Evolutionary conservation across 139 green algal species (phyloP).

Genomic region (Chlamydomonas sp.): DNA sequence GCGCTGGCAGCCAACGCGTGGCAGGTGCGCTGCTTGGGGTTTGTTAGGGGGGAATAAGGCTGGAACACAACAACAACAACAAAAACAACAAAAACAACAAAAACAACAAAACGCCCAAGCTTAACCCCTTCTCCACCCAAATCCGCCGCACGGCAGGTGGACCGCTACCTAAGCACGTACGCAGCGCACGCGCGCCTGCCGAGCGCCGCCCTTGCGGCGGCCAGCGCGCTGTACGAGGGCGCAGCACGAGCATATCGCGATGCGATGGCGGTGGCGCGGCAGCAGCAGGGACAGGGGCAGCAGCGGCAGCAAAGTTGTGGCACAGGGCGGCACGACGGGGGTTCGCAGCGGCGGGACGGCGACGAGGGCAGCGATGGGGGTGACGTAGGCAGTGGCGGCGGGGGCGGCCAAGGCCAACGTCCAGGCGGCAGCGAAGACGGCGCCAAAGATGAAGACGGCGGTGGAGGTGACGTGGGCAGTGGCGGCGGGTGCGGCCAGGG

Average conservation of each 20-base stretch:
- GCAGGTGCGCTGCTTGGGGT: conserved; percentile 12
- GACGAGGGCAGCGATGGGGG: too few species aligned
- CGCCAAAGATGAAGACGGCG: too few species aligned
- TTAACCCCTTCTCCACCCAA: neutral
- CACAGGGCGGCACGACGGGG: neutral
- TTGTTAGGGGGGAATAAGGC: neutral
- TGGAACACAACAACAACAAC: too few species aligned
- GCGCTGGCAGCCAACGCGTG: conserved; percentile 19
- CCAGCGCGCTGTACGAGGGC: conserved; percentile 24
- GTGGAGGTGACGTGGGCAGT: too few species aligned
- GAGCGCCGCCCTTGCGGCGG: conserved; percentile 12
- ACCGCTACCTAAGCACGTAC: conserved; percentile 64
- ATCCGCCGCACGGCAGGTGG: conserved; percentile 41
- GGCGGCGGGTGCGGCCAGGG: too few species aligned
- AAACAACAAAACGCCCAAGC: too few species aligned
- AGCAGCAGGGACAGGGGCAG: neutral
- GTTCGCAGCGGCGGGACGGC: too few species aligned
- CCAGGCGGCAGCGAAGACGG: too few species aligned
- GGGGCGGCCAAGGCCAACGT: too few species aligned
- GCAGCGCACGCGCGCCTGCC: conserved; percentile 38
- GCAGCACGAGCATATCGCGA: neutral
- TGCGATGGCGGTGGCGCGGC: neutral
- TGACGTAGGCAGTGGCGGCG: too few species aligned
- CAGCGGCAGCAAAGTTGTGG: neutral
- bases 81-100: too few species aligned